Evolutionary conservation across 768 basidiomycete species (phyloP), one percentile per base, ranked within the genome.

Genomic region (Pleurotus ostreatus): DNA sequence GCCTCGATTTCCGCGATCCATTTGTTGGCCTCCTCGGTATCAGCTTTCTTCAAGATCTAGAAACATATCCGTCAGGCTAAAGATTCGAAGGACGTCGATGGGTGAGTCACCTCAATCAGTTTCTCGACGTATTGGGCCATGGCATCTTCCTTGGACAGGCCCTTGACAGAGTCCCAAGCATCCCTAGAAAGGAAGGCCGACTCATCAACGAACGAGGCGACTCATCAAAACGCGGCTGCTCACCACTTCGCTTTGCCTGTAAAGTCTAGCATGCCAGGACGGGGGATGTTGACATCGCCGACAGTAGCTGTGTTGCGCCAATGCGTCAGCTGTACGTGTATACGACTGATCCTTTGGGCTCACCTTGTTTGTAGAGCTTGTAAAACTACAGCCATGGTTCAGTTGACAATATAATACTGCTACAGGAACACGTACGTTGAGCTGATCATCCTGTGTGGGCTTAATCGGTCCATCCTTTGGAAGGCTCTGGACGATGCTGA

Each of bases 351-450:
- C 56, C 60, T 56, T 18, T 23, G 30, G 45, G 46, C 69, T 45
- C 55, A 88, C 93, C 92, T 79, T 96, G 94, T 81, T 98, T 99
- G 83, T 78, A 98, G 71, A 87, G 83, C 62, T 79, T 80, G 79
- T 98, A 99, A 79, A 97, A 97, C 95, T 98, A 57, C 58, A 25
- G 30, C 30, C 30, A 34, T 11, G 8, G 30, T 34, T 34, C 30
- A 34, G 30, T 34, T 8, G 30, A 11, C 30, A 34, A 34, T 11
- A 9, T 34, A 8, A 11, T 34, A 34, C 30, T 34, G 7, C 8
- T 34, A 8, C 30, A 34, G 11, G 3, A 34, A n/a, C 37, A 75
- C 89, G 68, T 70, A 94, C 95, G 63, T 74, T 76, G 62, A 98
- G 89, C 76, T 92, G 81, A 56, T 92, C 87, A 9, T 87, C 86